phyloP scores from a whole-genome alignment of 2,329 filamentous ascomycete species.

The Penicillium digitatum region DNA sequence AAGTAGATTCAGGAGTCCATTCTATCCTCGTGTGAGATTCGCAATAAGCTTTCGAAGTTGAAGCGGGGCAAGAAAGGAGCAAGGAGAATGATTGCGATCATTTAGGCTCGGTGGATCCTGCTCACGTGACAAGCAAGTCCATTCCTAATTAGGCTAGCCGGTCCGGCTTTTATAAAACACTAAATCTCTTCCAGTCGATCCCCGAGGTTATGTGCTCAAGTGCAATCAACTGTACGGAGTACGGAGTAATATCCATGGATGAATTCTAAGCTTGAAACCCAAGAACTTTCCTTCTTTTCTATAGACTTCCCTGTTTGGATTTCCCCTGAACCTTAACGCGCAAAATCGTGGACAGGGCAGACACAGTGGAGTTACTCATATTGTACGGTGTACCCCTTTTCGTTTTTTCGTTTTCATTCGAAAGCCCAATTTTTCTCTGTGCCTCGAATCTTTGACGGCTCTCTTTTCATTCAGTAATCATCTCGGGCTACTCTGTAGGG shows the following conservation, averaged over 20 bases:
- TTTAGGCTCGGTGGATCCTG: neutral
- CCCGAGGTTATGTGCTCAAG: neutral
- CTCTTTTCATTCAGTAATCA: conserved; percentile 8
- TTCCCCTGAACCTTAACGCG: neutral
- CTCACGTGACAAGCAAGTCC: neutral
- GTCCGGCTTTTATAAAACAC: neutral
- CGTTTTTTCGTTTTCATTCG: neutral
- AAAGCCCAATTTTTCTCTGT: neutral
- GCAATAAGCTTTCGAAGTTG: neutral
- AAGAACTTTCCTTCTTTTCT: neutral
- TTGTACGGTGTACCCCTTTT: neutral
- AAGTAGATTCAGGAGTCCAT: neutral
- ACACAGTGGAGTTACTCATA: neutral
- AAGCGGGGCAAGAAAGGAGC: neutral
- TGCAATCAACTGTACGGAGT: no score
- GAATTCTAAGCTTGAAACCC: neutral
- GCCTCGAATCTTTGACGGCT: neutral
- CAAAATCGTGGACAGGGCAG: neutral
- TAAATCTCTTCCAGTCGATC: neutral
- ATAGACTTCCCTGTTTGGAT: neutral
- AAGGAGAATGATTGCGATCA: neutral
- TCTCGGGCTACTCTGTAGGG: conserved; percentile 5
- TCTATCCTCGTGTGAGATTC: neutral
- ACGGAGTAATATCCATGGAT: neutral
- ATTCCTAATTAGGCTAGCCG: neutral